Evolutionary conservation across 768 basidiomycete species (phyloP).

Genomic region (Leccinum rimulosum): DNA sequence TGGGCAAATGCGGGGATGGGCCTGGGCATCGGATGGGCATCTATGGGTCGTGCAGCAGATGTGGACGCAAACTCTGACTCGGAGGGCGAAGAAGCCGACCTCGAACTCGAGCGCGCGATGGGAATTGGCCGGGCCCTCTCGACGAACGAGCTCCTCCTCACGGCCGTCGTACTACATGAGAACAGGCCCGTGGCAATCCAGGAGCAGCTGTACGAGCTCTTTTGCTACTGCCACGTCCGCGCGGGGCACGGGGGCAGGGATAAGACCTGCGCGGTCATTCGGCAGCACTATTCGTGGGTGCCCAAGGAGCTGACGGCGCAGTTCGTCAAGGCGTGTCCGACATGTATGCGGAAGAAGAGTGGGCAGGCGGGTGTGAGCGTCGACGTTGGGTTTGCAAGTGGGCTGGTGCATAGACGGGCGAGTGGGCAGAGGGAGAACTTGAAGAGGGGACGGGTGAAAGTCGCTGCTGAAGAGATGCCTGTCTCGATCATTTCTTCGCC

Average conservation of each 20-base stretch:
- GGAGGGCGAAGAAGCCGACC: constrained; percentile 6
- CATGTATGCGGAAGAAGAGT: constrained; percentile 53
- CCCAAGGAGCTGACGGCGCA: constrained; percentile 80
- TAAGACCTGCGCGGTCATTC: constrained; percentile 66
- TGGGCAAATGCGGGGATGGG: not conserved
- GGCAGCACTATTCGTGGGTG: constrained; percentile 75
- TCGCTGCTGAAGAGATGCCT: not conserved
- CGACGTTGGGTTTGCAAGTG: not conserved
- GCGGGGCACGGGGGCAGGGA: constrained; percentile 75
- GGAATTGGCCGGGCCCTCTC: constrained; percentile 14
- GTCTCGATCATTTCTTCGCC: not conserved
- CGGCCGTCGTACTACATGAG: constrained; percentile 64
- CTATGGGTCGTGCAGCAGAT: not conserved
- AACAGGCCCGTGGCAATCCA: constrained; percentile 70
- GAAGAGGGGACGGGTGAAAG: not conserved
- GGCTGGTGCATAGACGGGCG: constrained; percentile 1
- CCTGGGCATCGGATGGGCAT: not conserved
- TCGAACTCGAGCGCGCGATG: constrained; percentile 18
- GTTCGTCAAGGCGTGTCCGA: constrained; percentile 79
- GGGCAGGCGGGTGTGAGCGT: constrained; percentile 25
- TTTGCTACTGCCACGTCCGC: constrained; percentile 69
- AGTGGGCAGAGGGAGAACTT: not conserved
- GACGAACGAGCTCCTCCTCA: constrained; percentile 9
- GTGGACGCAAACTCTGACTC: not conserved
- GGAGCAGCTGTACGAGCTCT: constrained; percentile 75